Conservation (phyloP, 2,329 filamentous ascomycete genomes). For the Ophiostoma quercus region DNA sequence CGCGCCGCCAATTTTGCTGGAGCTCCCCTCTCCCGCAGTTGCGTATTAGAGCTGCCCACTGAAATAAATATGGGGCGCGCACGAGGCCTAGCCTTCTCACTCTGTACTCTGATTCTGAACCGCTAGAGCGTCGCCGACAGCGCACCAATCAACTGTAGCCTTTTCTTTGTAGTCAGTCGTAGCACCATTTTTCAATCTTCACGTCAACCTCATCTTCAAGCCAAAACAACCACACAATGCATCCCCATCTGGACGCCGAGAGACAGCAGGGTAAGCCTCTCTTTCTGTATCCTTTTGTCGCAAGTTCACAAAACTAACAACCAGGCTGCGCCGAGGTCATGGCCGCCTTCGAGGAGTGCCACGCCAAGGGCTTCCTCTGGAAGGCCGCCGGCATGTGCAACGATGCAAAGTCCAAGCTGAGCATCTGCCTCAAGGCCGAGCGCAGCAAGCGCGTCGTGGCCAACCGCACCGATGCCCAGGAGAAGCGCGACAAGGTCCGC, state of each 20-base stretch:
- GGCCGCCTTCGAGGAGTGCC: conserved; percentile 89
- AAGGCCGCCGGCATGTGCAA: conserved; percentile 90
- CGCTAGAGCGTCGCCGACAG: not conserved
- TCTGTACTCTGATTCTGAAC: not conserved
- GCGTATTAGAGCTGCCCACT: not conserved
- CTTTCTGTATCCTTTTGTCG: too few relatives aligned
- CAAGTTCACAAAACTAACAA: too few relatives aligned
- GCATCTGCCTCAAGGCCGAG: conserved; percentile 75
- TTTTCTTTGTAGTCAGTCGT: conserved; percentile 3
- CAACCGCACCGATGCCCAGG: conserved; percentile 66
- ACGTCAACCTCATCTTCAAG: not conserved
- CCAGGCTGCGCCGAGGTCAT: conserved; percentile 93
- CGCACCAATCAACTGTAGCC: conserved; percentile 1
- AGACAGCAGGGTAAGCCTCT: conserved; percentile 86
- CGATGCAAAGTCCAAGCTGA: conserved; percentile 75
- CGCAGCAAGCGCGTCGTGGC: conserved; percentile 68
- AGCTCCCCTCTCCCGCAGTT: conserved; percentile 5
- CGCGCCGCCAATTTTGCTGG: conserved; percentile 7
- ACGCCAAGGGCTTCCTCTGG: conserved; percentile 85
- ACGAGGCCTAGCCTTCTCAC: not conserved
- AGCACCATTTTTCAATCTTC: not conserved
- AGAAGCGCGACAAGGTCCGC: conserved; percentile 69
- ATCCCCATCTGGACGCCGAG: conserved; percentile 94
- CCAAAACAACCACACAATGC: conserved; percentile 53
- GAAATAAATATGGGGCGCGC: not conserved